Conservation (phyloP, 78 protist genomes). For the Dictyostelium capitatum region DNA sequence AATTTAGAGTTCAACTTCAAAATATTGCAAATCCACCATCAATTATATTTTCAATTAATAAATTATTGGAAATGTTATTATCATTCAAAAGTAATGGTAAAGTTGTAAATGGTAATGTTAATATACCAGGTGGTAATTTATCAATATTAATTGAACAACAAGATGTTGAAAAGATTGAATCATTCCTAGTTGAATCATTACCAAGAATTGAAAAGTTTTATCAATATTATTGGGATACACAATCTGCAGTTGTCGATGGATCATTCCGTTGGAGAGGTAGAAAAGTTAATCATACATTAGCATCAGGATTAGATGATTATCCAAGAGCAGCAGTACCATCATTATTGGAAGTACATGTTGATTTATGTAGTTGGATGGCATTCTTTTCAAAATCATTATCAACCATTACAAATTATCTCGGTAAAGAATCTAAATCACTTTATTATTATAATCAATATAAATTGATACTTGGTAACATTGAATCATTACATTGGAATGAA, state of each 20-base stretch:
- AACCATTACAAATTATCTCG: conserved; percentile 13
- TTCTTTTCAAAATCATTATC: conserved; percentile 66
- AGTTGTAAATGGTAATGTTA: no score
- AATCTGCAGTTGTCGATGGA: neutral
- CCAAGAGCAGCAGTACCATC: conserved; percentile 84
- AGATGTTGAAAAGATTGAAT: no score
- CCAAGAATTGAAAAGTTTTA: conserved; percentile 54
- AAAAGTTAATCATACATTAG: conserved; percentile 81
- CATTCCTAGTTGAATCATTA: neutral
- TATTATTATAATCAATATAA: neutral
- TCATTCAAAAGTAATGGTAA: no score
- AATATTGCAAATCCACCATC: conserved; percentile 95
- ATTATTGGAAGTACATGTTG: conserved; percentile 88
- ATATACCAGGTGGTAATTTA: no score
- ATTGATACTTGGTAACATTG: neutral
- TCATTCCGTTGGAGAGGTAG: conserved; percentile 92
- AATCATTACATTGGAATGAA: conserved; percentile 46
- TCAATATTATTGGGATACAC: conserved; percentile 68
- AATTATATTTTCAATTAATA: conserved; percentile 70
- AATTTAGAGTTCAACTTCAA: conserved; percentile 46
- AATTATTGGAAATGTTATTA: neutral
- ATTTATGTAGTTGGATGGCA: conserved; percentile 91
- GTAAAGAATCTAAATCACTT: neutral
- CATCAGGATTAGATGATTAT: conserved; percentile 95
- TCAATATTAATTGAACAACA: no score